Conservation (phyloP, 768 basidiomycete species). For the Russula vinacea region DNA sequence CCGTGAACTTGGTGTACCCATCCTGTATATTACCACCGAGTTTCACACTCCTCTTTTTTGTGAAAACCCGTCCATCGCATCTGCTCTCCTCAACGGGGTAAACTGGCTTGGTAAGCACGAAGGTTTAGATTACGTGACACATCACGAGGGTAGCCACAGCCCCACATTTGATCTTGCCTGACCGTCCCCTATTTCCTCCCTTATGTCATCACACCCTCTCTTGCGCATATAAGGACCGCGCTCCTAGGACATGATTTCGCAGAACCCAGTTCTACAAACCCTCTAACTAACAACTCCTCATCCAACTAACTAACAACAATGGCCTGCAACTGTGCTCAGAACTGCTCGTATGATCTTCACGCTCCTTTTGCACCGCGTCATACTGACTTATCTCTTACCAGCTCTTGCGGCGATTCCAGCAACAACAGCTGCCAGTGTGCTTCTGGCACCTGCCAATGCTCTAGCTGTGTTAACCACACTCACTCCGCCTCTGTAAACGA, state of each 20-base stretch:
- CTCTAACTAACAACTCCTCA: too few species aligned
- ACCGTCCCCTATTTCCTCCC: background rate
- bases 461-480: slow-evolving; percentile 19
- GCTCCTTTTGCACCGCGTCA: background rate
- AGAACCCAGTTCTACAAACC: slow-evolving; percentile 8
- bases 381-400: slow-evolving; percentile 6
- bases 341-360: slow-evolving; percentile 15
- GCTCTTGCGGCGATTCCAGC: slow-evolving; percentile 11
- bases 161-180: background rate
- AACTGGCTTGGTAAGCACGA: too few species aligned
- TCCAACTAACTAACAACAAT: slow-evolving; percentile 1
- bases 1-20: too few species aligned
- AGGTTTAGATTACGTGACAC: background rate
- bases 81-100: too few species aligned
- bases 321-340: slow-evolving; percentile 16
- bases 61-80: too few species aligned
- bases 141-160: background rate
- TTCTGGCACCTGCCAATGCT: slow-evolving; percentile 18
- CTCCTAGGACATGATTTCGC: too few species aligned
- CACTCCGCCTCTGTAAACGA: background rate
- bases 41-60: too few species aligned
- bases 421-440: slow-evolving; percentile 17
- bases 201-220: slow-evolving; percentile 8
- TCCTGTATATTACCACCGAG: too few species aligned
- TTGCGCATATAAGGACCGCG: background rate